Conservation (phyloP, 371 early-diverging fungal species). For the Mucor lusitanicus region DNA sequence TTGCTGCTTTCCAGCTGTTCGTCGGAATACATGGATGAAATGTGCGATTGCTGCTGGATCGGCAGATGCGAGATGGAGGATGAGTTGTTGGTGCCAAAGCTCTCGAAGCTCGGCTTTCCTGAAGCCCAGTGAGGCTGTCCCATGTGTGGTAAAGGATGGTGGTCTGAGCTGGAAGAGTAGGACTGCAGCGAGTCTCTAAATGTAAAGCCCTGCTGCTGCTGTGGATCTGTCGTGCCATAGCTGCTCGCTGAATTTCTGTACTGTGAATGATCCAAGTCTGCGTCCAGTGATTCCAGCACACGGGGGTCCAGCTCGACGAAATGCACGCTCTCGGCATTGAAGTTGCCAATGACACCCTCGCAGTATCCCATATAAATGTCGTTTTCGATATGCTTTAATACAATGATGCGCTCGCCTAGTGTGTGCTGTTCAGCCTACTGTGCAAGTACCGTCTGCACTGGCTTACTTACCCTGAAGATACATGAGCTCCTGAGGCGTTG, state of each 20-base stretch:
- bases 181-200: slow-evolving; percentile 23
- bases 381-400: slow-evolving; percentile 45
- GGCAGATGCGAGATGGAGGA: slow-evolving; percentile 16
- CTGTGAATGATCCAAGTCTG: slow-evolving; percentile 32
- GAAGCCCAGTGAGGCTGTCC: slow-evolving; percentile 17
- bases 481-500: slow-evolving; percentile 56
- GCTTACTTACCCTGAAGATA: slow-evolving; percentile 55
- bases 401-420: slow-evolving; percentile 47
- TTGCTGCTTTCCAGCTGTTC: neutral
- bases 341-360: slow-evolving; percentile 59
- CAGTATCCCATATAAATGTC: slow-evolving; percentile 59
- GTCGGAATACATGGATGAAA: neutral
- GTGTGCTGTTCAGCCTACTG: neutral
- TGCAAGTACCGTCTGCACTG: too few species aligned
- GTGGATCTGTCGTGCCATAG: slow-evolving; percentile 17
- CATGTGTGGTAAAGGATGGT: neutral
- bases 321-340: slow-evolving; percentile 58
- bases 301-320: slow-evolving; percentile 59
- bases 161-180: slow-evolving; percentile 30
- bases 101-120: slow-evolving; percentile 37
- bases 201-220: neutral
- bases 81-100: slow-evolving; percentile 17
- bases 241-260: slow-evolving; percentile 26
- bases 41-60: neutral
- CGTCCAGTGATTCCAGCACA: slow-evolving; percentile 49